Base-by-base conservation (phyloP, 2,329 filamentous ascomycete genomes). In the Ophiostoma populinum region DNA sequence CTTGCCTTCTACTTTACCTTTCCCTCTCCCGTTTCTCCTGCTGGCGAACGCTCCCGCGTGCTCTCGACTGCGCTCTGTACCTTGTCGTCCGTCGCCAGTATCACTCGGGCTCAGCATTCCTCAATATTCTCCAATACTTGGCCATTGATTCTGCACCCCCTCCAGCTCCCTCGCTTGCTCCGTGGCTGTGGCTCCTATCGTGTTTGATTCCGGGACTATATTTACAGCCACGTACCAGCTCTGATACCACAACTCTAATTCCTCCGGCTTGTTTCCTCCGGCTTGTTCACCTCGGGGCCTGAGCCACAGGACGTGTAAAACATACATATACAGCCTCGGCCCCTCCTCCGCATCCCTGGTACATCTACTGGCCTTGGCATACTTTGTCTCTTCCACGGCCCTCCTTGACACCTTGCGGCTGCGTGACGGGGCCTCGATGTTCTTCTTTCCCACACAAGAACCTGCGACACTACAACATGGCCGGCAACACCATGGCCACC, bases 401-500 rank as follows among this genome's bases (percentile, higher is more conserved):
- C 28, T 22, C 26, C 28, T 29, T 24, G 10, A 19, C 31, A 25
- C 30, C 28, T 30, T 13, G 16, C 20, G 18, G 18, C 29, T 19
- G n/a, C 17, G 20, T 16, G 22, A 34, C 27, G 24, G 43, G 33
- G 36, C 44, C 49, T 55, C 51, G 55, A 62, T 63, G 58, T 42
- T 32, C 39, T 32, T 37, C 28, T 25, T 35, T 22, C 24, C 25
- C 24, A 20, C 47, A 48, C 48, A 43, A 45, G 41, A 42, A 40
- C 43, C 43, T 42, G 48, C 48, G 46, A 45, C 47, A 43, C 45
- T 49, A 44, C 61, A 68, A 53, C 55, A 70, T 71, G 67, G 67
- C 67, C 47, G 73, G 67, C 49, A 74, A 74, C 55, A 42, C 31
- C 30, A 72, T 72, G 67, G 67, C 68, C 45, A 75, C 69, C 49